A percentile compares a stretch with the other conserved stretches of the same genome.
phyloP scores from a whole-genome alignment of 2,329 filamentous ascomycete genomes.

The Arthroderma sp. region DNA sequence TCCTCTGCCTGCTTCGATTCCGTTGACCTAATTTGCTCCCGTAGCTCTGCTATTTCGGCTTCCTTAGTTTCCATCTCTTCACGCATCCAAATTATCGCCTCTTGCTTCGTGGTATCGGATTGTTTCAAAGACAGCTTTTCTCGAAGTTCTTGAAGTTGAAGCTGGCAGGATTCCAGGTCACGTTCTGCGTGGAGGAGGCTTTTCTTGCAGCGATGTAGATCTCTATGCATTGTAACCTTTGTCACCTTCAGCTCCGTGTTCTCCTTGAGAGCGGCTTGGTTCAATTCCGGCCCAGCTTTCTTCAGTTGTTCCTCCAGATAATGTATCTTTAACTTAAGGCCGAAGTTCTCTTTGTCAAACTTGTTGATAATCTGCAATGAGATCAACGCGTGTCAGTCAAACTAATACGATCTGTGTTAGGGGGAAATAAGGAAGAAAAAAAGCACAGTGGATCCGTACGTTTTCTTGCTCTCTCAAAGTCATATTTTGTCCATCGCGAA shows the following conservation, averaged over 20 bases:
- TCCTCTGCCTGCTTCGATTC: conserved; percentile 46
- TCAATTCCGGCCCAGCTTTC: conserved; percentile 80
- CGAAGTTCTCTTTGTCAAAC: conserved; percentile 97
- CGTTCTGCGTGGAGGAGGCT: conserved; percentile 69
- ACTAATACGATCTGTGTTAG: neutral
- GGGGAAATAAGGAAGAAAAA: neutral
- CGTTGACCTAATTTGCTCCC: conserved; percentile 46
- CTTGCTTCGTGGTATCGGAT: conserved; percentile 56
- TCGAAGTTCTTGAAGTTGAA: conserved; percentile 70
- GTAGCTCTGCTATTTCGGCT: conserved; percentile 27
- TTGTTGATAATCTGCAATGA: conserved; percentile 59
- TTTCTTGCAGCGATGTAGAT: conserved; percentile 78
- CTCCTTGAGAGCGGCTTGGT: conserved; percentile 77
- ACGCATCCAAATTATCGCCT: conserved; percentile 43
- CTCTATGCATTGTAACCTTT: conserved; percentile 76
- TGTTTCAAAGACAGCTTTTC: conserved; percentile 68
- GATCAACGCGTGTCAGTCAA: neutral
- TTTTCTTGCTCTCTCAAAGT: conserved; percentile 87
- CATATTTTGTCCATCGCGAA: conserved; percentile 70
- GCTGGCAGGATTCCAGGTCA: conserved; percentile 70
- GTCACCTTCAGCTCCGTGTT: conserved; percentile 95
- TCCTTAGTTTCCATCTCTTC: conserved; percentile 42
- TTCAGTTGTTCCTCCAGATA: conserved; percentile 84
- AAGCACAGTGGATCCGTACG: conserved; percentile 15
- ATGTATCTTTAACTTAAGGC: conserved; percentile 90